Evolutionary conservation across 768 basidiomycete genomes (phyloP), one percentile per base, ranked within the genome.

Genomic region (Lactifluus hygrophoroides): DNA sequence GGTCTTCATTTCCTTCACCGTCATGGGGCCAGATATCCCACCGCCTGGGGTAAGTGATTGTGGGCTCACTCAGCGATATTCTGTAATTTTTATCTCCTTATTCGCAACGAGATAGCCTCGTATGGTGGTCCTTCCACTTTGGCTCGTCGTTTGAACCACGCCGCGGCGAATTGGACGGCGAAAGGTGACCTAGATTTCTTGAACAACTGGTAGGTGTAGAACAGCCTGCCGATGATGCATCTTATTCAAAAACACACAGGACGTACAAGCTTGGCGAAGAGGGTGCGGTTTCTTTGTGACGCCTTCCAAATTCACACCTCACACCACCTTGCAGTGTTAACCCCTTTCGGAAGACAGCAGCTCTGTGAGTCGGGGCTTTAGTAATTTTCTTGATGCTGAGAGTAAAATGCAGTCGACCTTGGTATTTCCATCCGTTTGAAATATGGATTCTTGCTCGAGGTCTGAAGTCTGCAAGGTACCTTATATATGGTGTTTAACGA

Each of bases 251-350:
- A 34, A 51, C 38, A 34, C 44, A 11, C 61, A 90, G 90, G 94
- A 84, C 86, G 5, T 94, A 92, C 71, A 88, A 89, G 65, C 81
- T 97, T 2, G 94, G 94, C 14, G 85, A 86, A 74, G 94, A 96
- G 74, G 74, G 87, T 88, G 63, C 16, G 70, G 59, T 27, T 21
- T 11, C 42, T 28, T 27, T 35, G 25, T 32, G 45, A 32, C 48
- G 5, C 37, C 23, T 43, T 47, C 14, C 16, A 14, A 8, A 16
- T 43, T 44, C 21, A 40, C 61, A 9, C 43, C 45, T 60, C 17
- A 61, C 21, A 57, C 42, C 21, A 57, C 42, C 69, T 73, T 38
- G 21, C 58, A 88, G 85, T 90, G 32, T 73, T 94, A 58, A 93
- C 92, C n/a, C 90, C 92, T 0, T 94, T 94, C 61, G 92, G 93